Evolutionary conservation across 2,329 filamentous ascomycete species (phyloP).

Genomic region (Incumbomyces lentus): DNA sequence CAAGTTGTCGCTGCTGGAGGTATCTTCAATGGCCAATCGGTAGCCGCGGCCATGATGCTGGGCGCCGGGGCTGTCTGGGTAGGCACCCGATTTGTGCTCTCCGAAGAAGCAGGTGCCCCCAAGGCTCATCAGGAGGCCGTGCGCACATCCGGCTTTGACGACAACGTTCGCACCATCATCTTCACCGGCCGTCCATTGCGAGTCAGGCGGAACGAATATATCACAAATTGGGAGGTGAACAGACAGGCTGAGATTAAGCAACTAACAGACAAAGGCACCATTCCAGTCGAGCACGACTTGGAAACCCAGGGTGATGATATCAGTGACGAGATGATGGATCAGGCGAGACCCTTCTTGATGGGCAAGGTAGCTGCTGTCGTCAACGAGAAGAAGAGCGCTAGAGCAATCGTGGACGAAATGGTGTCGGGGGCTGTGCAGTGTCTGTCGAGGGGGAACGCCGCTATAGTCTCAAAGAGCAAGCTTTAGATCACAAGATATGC

Average conservation of each 20-base stretch:
- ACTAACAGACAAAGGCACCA: constrained; percentile 75
- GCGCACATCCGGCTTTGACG: constrained; percentile 79
- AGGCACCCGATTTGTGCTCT: constrained; percentile 88
- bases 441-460: constrained; percentile 57
- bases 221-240: constrained; percentile 92
- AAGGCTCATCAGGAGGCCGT: constrained; percentile 93
- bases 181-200: constrained; percentile 94
- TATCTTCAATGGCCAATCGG: constrained; percentile 81
- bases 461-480: constrained; percentile 48
- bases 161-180: constrained; percentile 94
- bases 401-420: constrained; percentile 89
- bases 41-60: constrained; percentile 85
- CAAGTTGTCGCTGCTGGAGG: constrained; percentile 90
- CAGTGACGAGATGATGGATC: constrained; percentile 80
- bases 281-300: constrained; percentile 89
- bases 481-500: constrained; percentile 41
- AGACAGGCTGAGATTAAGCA: constrained; percentile 83
- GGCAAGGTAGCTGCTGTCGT: constrained; percentile 91
- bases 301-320: constrained; percentile 66
- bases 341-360: constrained; percentile 87
- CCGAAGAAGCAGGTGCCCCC: constrained; percentile 87
- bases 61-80: constrained; percentile 92
- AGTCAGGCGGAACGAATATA: constrained; percentile 88
- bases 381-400: constrained; percentile 83
- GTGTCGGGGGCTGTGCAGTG: constrained; percentile 67